Conservation (phyloP, 1,284 basidiomycete genomes). For the Cutaneotrichosporon dermatis region DNA sequence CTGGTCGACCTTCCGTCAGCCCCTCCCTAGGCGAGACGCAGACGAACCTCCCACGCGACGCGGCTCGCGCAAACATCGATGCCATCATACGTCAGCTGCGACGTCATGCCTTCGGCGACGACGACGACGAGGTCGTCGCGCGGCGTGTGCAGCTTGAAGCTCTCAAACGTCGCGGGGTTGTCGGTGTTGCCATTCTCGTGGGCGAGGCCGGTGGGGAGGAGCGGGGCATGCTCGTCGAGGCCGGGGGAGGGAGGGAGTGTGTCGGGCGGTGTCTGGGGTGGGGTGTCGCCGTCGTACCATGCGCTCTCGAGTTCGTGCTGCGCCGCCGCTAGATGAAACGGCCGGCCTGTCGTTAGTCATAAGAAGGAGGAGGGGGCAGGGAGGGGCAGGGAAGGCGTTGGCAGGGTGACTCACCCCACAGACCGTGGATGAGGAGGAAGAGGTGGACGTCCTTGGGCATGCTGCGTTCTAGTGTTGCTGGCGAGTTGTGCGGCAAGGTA, state of each 20-base stretch:
- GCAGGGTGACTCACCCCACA: constrained; percentile 38
- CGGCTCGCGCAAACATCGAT: constrained; percentile 46
- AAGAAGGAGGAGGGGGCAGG: neutral
- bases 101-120: constrained; percentile 42
- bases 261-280: neutral
- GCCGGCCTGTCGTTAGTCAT: constrained; percentile 27
- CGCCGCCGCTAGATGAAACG: constrained; percentile 37
- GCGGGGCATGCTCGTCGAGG: neutral
- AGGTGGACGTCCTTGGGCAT: constrained; percentile 33
- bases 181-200: neutral
- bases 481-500: neutral
- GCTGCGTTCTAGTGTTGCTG: neutral
- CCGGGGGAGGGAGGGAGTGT: neutral
- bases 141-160: neutral
- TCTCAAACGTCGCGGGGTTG: neutral
- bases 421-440: constrained; percentile 46
- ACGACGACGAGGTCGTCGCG: constrained; percentile 36
- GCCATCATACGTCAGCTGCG: constrained; percentile 45
- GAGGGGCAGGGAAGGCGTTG: neutral
- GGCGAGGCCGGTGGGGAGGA: neutral
- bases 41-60: constrained; percentile 41
- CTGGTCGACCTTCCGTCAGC: constrained; percentile 33
- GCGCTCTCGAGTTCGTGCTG: constrained; percentile 33
- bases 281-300: constrained; percentile 11
- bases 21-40: neutral